Evolutionary conservation across 352 stramenopile species (phyloP).

Genomic region (Blastocystis sp.): DNA sequence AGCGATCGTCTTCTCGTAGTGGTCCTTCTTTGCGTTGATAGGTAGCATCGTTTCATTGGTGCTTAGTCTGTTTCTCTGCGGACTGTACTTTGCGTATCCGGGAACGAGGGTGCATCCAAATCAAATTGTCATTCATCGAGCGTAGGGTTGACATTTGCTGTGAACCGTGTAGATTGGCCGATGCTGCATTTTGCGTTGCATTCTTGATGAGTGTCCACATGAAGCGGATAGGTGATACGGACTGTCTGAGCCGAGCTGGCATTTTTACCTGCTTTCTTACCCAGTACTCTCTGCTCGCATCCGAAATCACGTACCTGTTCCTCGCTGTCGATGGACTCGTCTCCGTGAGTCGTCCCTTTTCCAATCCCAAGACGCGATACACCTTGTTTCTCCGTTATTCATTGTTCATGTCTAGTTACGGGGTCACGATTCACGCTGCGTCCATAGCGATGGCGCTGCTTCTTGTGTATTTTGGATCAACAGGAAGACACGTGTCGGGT

Average conservation of each 20-base stretch:
- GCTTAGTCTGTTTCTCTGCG: slow-evolving; percentile 30
- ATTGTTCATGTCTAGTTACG: slow-evolving; percentile 14
- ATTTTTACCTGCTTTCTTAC: slow-evolving; percentile 23
- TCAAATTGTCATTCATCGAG: slow-evolving; percentile 66
- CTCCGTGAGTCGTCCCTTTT: slow-evolving; percentile 62
- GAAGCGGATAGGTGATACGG: slow-evolving; percentile 20
- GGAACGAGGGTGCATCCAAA: slow-evolving; percentile 59
- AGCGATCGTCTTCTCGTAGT: slow-evolving; percentile 27
- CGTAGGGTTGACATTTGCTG: not conserved
- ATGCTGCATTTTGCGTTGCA: slow-evolving; percentile 9
- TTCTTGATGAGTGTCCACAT: slow-evolving; percentile 49
- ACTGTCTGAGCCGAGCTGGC: not conserved
- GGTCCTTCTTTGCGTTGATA: not conserved
- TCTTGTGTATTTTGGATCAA: not conserved
- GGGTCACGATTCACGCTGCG: not conserved
- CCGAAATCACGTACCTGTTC: slow-evolving; percentile 47
- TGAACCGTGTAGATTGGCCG: slow-evolving; percentile 21
- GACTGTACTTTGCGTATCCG: slow-evolving; percentile 34
- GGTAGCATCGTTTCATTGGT: slow-evolving; percentile 51
- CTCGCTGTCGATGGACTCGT: slow-evolving; percentile 44
- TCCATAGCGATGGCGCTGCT: not conserved
- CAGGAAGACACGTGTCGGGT: slow-evolving; percentile 18
- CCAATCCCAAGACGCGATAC: slow-evolving; percentile 55
- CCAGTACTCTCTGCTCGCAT: slow-evolving; percentile 56
- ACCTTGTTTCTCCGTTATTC: slow-evolving; percentile 4